Evolutionary conservation across 2,329 filamentous ascomycete species (phyloP), one percentile per base, ranked within the genome.

Genomic region (Diaporthe velutina): DNA sequence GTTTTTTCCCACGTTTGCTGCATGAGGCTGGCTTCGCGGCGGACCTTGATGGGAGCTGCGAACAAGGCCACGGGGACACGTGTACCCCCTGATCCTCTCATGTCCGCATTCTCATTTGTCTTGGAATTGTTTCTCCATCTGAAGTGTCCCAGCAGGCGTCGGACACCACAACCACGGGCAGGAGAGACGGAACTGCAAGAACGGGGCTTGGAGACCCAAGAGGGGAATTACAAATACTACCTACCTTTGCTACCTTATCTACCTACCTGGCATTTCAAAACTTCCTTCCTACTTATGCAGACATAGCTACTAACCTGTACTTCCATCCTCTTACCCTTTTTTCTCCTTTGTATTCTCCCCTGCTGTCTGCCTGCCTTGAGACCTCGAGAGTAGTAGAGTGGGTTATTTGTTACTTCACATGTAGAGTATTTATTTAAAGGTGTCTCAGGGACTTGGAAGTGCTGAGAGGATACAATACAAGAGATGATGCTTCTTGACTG

Each of bases 151-250:
- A 19, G 48, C 64, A 45, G 42, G 61, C 57, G 52, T 52, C 35
- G 66, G 54, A 25, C 33, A 58, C 64, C 35, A 22, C 48, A 42
- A 58, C 35, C 48, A 73, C 71, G 58, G 60, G 74, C 66, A 74
- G 66, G 57, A 45, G 71, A 70, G 73, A 75, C 74, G 71, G 71
- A 71, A 75, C 71, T 74, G 74, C 74, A 71, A 60, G 60, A 30
- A 42, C 45, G 40, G 5, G 60, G 40, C 38, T 10, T 15, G 50
- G 38, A 30, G 35, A 64, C 22, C n/a, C 54, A 61, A 33, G 48
- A 54, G 42, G 45, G n/a, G 19, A 54, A 50, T 52, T 22, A 61
- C 57, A 55, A 60, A 54, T 30, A 54, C 28, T 64, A 64, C 58
- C 40, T n/a, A 58, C 19, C 64, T 54, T 68, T 54, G 33, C 64